phyloP scores from a whole-genome alignment of 116 monocot species.

The Zostera marina region DNA sequence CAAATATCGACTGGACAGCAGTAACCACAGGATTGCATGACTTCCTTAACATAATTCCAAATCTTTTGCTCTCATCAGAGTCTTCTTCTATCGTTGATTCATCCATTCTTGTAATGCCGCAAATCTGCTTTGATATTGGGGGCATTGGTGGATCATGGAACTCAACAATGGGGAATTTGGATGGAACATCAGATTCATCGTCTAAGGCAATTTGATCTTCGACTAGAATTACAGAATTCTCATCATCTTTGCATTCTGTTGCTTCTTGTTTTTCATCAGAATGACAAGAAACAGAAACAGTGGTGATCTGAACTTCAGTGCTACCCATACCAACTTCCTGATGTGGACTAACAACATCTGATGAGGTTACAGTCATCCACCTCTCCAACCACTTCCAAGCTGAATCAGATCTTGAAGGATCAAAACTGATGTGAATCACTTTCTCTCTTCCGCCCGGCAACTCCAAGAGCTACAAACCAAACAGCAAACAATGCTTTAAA shows the following conservation, averaged over 20 bases:
- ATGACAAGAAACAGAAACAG: neutral
- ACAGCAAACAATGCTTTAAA: too few relatives aligned
- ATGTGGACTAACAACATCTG: conserved; percentile 9
- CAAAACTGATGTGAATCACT: conserved; percentile 46
- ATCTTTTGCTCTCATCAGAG: neutral
- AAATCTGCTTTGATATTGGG: neutral
- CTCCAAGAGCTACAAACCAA: conserved; percentile 45
- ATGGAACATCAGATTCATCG: neutral
- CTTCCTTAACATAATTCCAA: conserved; percentile 17
- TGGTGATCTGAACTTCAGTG: neutral
- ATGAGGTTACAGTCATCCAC: conserved; percentile 36
- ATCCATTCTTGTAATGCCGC: neutral
- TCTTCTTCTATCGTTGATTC: neutral
- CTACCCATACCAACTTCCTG: conserved; percentile 2
- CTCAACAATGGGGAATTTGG: neutral
- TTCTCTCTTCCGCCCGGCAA: conserved; percentile 27
- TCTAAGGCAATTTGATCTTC: neutral
- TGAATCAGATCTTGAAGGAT: conserved; percentile 56
- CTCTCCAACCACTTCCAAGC: conserved; percentile 85
- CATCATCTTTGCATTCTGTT: neutral
- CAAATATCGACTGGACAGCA: conserved; percentile 47
- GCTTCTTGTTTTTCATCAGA: neutral
- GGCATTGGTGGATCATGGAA: neutral
- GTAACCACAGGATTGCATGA: conserved; percentile 50
- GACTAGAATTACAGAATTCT: neutral